These are phyloP conservation scores for Tetradesmus obliquus DNA, from an alignment of 139 green algal species.

Conservation along the genomic window DNA sequence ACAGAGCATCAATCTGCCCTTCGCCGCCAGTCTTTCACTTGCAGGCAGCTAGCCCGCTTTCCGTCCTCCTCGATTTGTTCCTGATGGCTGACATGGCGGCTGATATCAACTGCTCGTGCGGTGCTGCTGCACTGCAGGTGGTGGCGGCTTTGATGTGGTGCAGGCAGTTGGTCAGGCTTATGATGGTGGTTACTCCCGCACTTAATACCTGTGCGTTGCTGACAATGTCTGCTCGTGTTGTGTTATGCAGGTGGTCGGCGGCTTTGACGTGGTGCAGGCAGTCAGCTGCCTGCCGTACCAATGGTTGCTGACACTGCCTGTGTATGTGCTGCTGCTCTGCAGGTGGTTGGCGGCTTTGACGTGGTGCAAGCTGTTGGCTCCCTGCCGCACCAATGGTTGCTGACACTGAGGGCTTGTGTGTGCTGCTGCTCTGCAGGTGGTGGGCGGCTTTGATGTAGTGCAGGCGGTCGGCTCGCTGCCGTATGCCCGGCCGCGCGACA, in stretches of 20 bases:
- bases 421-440: conserved; percentile 31
- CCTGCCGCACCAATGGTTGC: too few relatives aligned
- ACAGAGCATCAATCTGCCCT: too few relatives aligned
- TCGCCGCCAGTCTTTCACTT: too few relatives aligned
- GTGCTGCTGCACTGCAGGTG: too few relatives aligned
- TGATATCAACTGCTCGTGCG: too few relatives aligned
- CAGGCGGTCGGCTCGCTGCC: conserved; percentile 45
- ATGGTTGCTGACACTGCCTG: neutral
- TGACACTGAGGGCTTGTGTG: neutral
- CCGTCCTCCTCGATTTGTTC: neutral
- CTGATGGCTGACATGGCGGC: neutral
- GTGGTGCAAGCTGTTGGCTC: neutral
- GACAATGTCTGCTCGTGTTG: too few relatives aligned
- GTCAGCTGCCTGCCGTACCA: neutral
- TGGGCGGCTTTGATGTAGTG: conserved; percentile 46
- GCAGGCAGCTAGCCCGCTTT: neutral
- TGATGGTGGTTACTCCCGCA: too few relatives aligned
- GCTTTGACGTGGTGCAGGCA: too few relatives aligned
- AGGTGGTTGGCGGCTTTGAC: neutral
- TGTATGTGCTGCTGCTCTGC: neutral
- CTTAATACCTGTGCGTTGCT: too few relatives aligned
- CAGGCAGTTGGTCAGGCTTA: too few relatives aligned
- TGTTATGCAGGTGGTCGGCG: neutral
- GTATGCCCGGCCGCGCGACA: conserved; percentile 47
- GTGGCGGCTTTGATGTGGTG: too few relatives aligned